Conservation (phyloP, 768 basidiomycete genomes). For the Clitopilus hobsonii region DNA sequence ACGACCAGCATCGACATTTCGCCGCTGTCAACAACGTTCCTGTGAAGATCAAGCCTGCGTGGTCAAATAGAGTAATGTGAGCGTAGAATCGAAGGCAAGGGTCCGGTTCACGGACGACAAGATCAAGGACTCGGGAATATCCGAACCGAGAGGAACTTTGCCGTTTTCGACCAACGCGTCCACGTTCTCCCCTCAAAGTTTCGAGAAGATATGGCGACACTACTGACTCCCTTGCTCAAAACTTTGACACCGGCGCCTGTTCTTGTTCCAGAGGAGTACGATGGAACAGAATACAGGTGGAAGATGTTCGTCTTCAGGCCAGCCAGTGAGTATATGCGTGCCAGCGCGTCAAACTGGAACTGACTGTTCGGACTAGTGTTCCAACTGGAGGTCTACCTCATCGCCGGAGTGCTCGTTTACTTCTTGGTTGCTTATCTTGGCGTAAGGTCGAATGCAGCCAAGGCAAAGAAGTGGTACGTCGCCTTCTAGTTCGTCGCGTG, state of each 20-base stretch:
- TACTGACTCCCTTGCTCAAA: constrained; percentile 29
- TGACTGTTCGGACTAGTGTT: constrained; percentile 41
- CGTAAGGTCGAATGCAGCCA: constrained; percentile 48
- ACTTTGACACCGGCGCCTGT: constrained; percentile 56
- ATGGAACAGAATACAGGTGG: constrained; percentile 73
- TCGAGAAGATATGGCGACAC: constrained; percentile 16
- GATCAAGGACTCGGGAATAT: neutral
- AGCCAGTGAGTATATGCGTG: constrained; percentile 44
- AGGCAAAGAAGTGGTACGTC: constrained; percentile 65
- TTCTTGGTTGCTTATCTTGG: constrained; percentile 56
- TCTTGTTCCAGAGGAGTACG: constrained; percentile 53
- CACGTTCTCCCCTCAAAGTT: neutral
- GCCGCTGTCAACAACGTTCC: neutral
- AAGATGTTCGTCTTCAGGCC: constrained; percentile 78
- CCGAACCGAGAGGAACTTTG: neutral
- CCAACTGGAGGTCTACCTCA: constrained; percentile 55
- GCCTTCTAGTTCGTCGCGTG: no score
- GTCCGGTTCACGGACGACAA: no score
- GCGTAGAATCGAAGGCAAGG: neutral
- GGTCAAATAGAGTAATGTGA: neutral
- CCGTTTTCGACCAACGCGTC: neutral
- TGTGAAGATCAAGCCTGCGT: no score
- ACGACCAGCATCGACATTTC: neutral
- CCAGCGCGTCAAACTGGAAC: neutral
- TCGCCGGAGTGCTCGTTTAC: constrained; percentile 53